Conservation (phyloP, 129 eudicot genomes). For the Flaveria sonorensis region DNA sequence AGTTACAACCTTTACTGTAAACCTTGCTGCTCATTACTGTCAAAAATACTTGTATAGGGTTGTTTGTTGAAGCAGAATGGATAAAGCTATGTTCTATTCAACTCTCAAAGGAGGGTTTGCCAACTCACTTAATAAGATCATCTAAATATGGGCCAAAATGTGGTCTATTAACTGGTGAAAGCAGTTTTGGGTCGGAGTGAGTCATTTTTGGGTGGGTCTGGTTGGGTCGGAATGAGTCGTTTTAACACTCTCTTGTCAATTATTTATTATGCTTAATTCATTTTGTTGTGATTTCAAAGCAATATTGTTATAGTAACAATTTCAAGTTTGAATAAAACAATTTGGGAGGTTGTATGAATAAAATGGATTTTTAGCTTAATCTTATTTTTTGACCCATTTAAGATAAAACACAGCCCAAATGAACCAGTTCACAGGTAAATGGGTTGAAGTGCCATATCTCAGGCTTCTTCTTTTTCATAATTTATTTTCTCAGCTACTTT, state of each 20-base stretch:
- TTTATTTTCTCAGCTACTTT: neutral
- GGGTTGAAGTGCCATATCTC: conserved; percentile 3
- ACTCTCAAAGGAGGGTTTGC: neutral
- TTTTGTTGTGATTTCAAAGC: neutral
- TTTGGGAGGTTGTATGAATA: neutral
- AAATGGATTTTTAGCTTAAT: neutral
- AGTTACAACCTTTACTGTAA: neutral
- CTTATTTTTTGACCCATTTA: neutral
- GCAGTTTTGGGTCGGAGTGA: neutral
- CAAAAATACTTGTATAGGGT: neutral
- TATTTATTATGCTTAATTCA: neutral
- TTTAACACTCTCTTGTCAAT: neutral
- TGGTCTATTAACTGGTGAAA: neutral
- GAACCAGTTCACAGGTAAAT: neutral
- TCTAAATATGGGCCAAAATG: neutral
- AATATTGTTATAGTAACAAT: neutral
- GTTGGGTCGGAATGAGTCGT: neutral
- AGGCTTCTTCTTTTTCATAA: neutral
- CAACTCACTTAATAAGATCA: neutral
- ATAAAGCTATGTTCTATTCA: neutral
- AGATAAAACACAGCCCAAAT: neutral
- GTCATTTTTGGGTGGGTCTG: neutral
- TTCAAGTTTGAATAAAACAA: neutral
- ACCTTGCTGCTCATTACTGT: neutral
- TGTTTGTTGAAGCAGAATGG: neutral